Percentiles rank a stretch among this genome's conserved stretches.
Evolutionary conservation across 2,329 filamentous ascomycete genomes (phyloP).

Genomic region (Pleomassaria siparia): DNA sequence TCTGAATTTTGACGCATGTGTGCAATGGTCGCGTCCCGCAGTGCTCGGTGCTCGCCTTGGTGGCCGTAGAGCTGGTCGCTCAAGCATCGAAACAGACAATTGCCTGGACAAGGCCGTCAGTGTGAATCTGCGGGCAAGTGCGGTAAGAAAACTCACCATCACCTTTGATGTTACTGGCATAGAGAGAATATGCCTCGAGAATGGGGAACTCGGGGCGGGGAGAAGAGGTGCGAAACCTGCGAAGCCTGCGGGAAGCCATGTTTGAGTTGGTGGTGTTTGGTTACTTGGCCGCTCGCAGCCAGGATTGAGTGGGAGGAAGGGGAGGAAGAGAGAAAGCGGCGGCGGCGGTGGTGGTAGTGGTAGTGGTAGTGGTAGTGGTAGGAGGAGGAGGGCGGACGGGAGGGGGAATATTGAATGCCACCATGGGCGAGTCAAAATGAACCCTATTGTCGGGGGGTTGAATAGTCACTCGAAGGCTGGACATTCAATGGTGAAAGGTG

Average conservation of each 20-base stretch:
- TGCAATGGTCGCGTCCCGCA: slow-evolving; percentile 61
- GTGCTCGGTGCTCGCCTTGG: slow-evolving; percentile 58
- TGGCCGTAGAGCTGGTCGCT: slow-evolving; percentile 67
- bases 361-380: slow-evolving; percentile 28
- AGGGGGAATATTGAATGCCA: slow-evolving; percentile 14
- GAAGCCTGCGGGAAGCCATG: slow-evolving; percentile 36
- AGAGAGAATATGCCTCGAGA: slow-evolving; percentile 59
- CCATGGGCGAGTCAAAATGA: slow-evolving; percentile 19
- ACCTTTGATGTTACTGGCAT: slow-evolving; percentile 60
- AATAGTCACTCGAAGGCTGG: slow-evolving; percentile 8
- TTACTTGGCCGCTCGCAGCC: slow-evolving; percentile 29
- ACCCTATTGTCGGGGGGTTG: too few species aligned
- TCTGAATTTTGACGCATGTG: slow-evolving; percentile 63
- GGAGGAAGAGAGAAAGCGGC: slow-evolving; percentile 24
- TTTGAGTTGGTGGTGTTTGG: slow-evolving; percentile 25
- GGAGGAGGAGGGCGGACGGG: slow-evolving; percentile 22
- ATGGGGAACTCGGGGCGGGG: slow-evolving; percentile 53
- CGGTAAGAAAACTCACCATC: slow-evolving; percentile 57
- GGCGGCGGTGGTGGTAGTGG: slow-evolving; percentile 20
- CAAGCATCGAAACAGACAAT: slow-evolving; percentile 70
- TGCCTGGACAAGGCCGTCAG: slow-evolving; percentile 55
- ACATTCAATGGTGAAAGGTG: slow-evolving; percentile 14
- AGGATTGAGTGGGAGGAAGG: slow-evolving; percentile 36
- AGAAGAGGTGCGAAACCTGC: slow-evolving; percentile 30
- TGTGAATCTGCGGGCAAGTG: slow-evolving; percentile 9